A percentile compares a stretch with the other conserved stretches of the same genome.
Conservation (phyloP, 495 filamentous ascomycete genomes). For the Penicillium longicatenatum region DNA sequence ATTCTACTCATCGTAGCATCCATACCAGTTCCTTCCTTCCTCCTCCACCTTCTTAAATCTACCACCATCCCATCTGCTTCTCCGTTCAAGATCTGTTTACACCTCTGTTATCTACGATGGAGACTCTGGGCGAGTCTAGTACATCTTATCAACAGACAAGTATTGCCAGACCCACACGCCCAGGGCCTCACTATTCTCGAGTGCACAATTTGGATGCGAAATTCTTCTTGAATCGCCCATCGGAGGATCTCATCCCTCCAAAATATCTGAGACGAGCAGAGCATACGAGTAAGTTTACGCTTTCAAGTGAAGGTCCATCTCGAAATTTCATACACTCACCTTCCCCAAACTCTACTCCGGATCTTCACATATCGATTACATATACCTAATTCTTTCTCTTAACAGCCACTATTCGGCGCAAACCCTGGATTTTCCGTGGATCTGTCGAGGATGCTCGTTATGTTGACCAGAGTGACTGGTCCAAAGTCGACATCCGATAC, state of each 20-base stretch:
- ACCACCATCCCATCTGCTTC: neutral
- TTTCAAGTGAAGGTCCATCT: neutral
- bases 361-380: neutral
- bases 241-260: constrained; percentile 27
- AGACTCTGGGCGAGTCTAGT: neutral
- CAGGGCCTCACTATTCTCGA: constrained; percentile 5
- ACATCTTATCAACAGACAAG: neutral
- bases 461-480: constrained; percentile 28
- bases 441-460: constrained; percentile 19
- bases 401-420: constrained; percentile 23
- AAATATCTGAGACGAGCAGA: constrained; percentile 26
- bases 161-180: neutral
- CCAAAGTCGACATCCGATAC: constrained; percentile 31
- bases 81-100: neutral
- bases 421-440: constrained; percentile 32
- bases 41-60: neutral
- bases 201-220: constrained; percentile 30
- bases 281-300: constrained; percentile 16
- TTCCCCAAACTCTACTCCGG: neutral
- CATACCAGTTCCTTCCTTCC: neutral
- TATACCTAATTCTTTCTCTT: neutral
- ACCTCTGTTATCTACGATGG: neutral
- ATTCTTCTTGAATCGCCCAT: constrained; percentile 23
- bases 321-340: neutral
- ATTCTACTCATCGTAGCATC: neutral